These are phyloP conservation scores for Sphaerulina musiva DNA, from an alignment of 2,329 filamentous ascomycete species.

Conservation along the genomic window DNA sequence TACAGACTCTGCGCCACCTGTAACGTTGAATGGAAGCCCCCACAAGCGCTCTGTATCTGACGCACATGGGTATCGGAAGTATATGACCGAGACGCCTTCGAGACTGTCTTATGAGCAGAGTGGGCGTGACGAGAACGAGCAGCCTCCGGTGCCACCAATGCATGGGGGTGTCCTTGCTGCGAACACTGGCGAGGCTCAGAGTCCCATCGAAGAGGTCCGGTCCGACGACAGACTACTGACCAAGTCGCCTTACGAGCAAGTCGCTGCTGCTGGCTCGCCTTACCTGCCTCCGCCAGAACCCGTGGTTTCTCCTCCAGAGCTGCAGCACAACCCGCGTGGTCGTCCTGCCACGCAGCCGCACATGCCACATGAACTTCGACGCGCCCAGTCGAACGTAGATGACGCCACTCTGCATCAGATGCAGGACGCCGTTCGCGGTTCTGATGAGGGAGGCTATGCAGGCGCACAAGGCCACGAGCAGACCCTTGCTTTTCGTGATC, in stretches of 20 bases:
- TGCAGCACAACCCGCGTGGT: conserved; percentile 67
- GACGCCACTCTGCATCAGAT: conserved; percentile 74
- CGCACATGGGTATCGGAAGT: conserved; percentile 39
- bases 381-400: conserved; percentile 78
- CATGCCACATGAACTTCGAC: conserved; percentile 68
- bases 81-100: conserved; percentile 37
- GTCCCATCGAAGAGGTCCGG: conserved; percentile 45
- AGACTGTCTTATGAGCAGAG: conserved; percentile 35
- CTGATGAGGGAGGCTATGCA: conserved; percentile 19
- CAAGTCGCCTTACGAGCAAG: conserved; percentile 44
- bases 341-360: conserved; percentile 64
- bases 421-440: conserved; percentile 53
- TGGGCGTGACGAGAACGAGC: conserved; percentile 26
- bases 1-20: conserved; percentile 40
- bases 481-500: conserved; percentile 18
- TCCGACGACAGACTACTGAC: conserved; percentile 49
- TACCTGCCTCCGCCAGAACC: conserved; percentile 56
- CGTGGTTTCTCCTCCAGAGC: conserved; percentile 70
- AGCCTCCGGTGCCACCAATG: conserved; percentile 38
- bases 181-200: conserved; percentile 34
- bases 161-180: conserved; percentile 31
- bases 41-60: conserved; percentile 48
- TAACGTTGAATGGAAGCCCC: conserved; percentile 26
- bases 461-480: conserved; percentile 6
- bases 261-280: conserved; percentile 38